Base-by-base conservation (phyloP, 164 flowering plant species). In the Malania oleifera region DNA sequence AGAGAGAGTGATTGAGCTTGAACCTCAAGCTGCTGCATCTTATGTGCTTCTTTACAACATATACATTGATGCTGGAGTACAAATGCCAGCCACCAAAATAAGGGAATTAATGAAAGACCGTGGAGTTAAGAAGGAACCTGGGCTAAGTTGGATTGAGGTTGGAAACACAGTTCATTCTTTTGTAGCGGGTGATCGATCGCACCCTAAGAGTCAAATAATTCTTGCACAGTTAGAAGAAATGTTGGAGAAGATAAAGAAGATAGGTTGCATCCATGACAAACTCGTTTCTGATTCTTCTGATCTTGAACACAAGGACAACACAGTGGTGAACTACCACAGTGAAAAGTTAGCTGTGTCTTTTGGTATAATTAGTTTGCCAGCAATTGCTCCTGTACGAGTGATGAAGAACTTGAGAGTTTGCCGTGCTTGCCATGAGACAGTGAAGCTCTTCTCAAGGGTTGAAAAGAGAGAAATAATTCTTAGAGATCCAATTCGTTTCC, bases 341-440 rank as follows among this genome's bases (percentile, higher is more conserved):
- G 84, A 80, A 60, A 79, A 73, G 66, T 61, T 82, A 66, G 84
- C 87, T 31, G 78, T 82, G 39, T 60, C 72, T 58, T 64, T 75
- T 59, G 82, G 84, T 20, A 54, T 80, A 18, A 66, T 80, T 26
- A 43, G 52, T 58, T 65, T 80, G 69, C 78, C 81, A 14, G 40
- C 49, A 38, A 65, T 67, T 25, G 76, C 80, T 61, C 82, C 81
- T 8, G 61, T 77, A 39, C 75, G 77, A 56, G 80, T 82, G 57
- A 79, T 82, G 79, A 82, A 82, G 69, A 79, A 82, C 64, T 68
- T 82, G 71, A 73, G 83, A 62, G 74, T 72, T 19, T 82, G 83
- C 61, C 52, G n/a, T 35, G 82, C 77, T 53, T 82, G 83, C 47
- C 83, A 77, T 60, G 54, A 53, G 25, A 67, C 74, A 20, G 77